Base-by-base conservation (phyloP, 176 grass and related monocot genomes). In the Pharus latifolius region DNA sequence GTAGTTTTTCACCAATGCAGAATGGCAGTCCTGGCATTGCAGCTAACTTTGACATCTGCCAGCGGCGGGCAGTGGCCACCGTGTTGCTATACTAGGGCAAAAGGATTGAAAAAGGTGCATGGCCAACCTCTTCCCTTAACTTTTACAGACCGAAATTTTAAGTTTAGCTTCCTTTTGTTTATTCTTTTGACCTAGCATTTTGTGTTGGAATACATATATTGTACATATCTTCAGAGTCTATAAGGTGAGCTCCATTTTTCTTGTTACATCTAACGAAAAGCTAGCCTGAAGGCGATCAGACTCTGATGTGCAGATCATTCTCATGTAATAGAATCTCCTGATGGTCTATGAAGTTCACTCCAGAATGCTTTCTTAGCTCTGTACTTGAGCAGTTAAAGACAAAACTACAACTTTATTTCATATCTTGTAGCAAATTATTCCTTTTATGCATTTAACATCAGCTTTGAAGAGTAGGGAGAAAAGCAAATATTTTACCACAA, bases 11-110 rank as follows among this genome's bases (percentile, higher is more conserved):
- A n/a, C n/a, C n/a, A n/a, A n/a, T n/a, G n/a, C n/a, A n/a, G n/a
- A n/a, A n/a, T n/a, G n/a, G n/a, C n/a, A n/a, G n/a, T n/a, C n/a
- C n/a, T n/a, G n/a, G n/a, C n/a, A n/a, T n/a, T n/a, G n/a, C n/a
- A 73, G 20, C 32, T 59, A 56, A 58, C 23, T 63, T 24, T 38
- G 67, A 54, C 51, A 67, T 73, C 61, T n/a, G n/a, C n/a, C n/a
- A n/a, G n/a, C n/a, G n/a, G n/a, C n/a, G n/a, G n/a, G n/a, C n/a
- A n/a, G n/a, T n/a, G n/a, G n/a, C n/a, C n/a, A n/a, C n/a, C n/a
- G n/a, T n/a, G n/a, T n/a, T n/a, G n/a, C n/a, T n/a, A n/a, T n/a
- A n/a, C n/a, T n/a, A n/a, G n/a, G n/a, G n/a, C n/a, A n/a, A n/a
- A n/a, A n/a, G n/a, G n/a, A n/a, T n/a, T n/a, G n/a, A n/a, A n/a